Conservation (phyloP, 345 rosid species). For the Pseudoturritis turrita region DNA sequence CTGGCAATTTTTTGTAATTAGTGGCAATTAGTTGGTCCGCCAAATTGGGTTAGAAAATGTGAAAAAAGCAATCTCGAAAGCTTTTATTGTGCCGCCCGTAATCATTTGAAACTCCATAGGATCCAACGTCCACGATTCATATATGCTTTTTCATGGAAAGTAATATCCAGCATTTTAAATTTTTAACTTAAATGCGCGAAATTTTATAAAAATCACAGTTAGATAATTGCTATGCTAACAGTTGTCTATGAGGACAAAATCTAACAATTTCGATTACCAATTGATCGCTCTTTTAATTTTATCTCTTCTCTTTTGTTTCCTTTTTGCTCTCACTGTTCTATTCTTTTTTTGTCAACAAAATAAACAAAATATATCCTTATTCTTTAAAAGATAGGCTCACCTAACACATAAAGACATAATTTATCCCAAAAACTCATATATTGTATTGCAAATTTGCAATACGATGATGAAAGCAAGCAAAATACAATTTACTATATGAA, state of each 20-base stretch:
- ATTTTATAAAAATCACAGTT: not conserved
- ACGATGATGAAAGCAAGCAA: constrained; percentile 6
- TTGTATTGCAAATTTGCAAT: not conserved
- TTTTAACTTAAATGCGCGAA: not conserved
- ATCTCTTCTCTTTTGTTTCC: too few species aligned
- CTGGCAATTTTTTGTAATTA: too few species aligned
- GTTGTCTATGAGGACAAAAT: not conserved
- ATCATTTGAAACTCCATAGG: constrained; percentile 32
- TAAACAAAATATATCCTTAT: not conserved
- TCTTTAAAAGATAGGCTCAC: not conserved
- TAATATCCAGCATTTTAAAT: not conserved
- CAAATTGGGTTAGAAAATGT: constrained; percentile 10
- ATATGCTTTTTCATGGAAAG: not conserved
- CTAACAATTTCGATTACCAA: not conserved
- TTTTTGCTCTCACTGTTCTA: not conserved
- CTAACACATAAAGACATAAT: not conserved
- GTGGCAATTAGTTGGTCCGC: constrained; percentile 1
- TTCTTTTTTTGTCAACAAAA: not conserved
- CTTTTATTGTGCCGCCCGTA: constrained; percentile 30
- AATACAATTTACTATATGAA: not conserved
- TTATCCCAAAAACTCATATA: not conserved
- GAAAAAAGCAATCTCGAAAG: constrained; percentile 10
- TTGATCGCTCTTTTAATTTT: not conserved
- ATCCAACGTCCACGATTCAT: constrained; percentile 25
- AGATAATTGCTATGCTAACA: not conserved